phyloP scores from a whole-genome alignment of 1,139 yeast genomes.

The Komagataea norvegica region DNA sequence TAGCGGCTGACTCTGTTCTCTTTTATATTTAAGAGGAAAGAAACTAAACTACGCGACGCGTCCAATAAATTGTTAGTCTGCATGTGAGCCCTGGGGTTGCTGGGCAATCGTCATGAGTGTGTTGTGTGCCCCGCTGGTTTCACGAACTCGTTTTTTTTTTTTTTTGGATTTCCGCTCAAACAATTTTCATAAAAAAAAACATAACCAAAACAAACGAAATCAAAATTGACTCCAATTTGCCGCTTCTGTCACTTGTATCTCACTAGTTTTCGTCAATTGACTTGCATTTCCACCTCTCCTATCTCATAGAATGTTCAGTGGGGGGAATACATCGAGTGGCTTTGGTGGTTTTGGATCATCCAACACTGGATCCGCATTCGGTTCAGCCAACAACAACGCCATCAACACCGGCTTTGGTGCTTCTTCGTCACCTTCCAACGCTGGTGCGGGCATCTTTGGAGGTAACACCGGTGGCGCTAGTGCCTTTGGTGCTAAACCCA shows the following conservation, averaged over 20 bases:
- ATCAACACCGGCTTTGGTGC: slow-evolving; percentile 27
- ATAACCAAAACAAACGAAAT: not conserved
- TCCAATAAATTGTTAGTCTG: too few species aligned
- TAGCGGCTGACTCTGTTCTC: too few species aligned
- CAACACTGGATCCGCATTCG: slow-evolving; percentile 21
- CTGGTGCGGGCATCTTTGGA: slow-evolving; percentile 30
- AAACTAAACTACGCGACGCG: slow-evolving; percentile 4
- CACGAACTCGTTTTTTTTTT: not conserved
- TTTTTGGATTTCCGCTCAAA: not conserved
- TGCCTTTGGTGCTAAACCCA: slow-evolving; percentile 28
- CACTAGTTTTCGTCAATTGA: not conserved
- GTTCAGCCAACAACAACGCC: slow-evolving; percentile 11
- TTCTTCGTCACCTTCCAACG: slow-evolving; percentile 27
- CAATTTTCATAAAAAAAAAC: not conserved
- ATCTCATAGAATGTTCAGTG: slow-evolving; percentile 21
- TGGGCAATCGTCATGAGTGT: too few species aligned
- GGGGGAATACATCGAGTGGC: slow-evolving; percentile 39
- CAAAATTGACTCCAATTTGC: not conserved
- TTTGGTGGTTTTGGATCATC: slow-evolving; percentile 58
- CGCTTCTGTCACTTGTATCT: not conserved
- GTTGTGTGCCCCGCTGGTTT: not conserved
- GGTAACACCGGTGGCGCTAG: slow-evolving; percentile 22
- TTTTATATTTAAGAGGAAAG: too few species aligned
- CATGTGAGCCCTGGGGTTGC: too few species aligned
- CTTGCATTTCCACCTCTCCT: not conserved